These are phyloP conservation scores for Rhodamnia rubescens DNA, from an alignment of 345 rosid species.

Conservation along the genomic window DNA sequence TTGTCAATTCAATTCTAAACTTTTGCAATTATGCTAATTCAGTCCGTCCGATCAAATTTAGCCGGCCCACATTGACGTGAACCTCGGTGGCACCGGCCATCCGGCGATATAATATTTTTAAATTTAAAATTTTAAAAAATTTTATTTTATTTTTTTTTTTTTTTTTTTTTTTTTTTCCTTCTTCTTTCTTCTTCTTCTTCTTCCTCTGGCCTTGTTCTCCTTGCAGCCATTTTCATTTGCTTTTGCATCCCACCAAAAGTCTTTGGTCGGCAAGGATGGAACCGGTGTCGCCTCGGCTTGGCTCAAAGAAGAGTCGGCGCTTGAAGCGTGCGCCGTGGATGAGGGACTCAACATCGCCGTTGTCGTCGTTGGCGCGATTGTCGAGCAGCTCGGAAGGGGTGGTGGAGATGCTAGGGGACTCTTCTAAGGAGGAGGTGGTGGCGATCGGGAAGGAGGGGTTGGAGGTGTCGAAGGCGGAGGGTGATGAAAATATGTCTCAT, in stretches of 20 bases:
- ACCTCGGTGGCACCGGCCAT: no score
- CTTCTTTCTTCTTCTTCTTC: no score
- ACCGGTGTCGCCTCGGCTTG: not conserved
- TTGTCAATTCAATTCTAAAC: no score
- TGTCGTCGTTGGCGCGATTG: not conserved
- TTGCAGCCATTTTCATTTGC: not conserved
- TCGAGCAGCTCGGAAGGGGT: constrained; percentile 2
- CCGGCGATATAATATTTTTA: no score
- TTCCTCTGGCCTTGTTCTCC: not conserved
- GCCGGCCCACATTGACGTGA: rapidly evolving
- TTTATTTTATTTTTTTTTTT: no score
- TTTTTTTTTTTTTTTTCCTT: no score
- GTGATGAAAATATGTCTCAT: no score
- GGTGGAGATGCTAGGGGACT: constrained; percentile 31
- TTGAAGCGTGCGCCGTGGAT: not conserved
- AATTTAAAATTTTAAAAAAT: no score
- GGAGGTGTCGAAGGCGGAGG: constrained; percentile 10
- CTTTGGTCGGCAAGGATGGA: not conserved
- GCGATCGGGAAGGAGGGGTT: not conserved
- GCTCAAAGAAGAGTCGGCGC: not conserved
- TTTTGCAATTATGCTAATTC: no score
- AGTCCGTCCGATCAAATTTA: no score
- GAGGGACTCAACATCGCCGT: not conserved
- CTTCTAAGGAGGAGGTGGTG: constrained; percentile 8
- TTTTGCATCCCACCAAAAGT: not conserved